Base-by-base conservation (phyloP, 768 basidiomycete genomes). In the Pulveroboletus sp. region DNA sequence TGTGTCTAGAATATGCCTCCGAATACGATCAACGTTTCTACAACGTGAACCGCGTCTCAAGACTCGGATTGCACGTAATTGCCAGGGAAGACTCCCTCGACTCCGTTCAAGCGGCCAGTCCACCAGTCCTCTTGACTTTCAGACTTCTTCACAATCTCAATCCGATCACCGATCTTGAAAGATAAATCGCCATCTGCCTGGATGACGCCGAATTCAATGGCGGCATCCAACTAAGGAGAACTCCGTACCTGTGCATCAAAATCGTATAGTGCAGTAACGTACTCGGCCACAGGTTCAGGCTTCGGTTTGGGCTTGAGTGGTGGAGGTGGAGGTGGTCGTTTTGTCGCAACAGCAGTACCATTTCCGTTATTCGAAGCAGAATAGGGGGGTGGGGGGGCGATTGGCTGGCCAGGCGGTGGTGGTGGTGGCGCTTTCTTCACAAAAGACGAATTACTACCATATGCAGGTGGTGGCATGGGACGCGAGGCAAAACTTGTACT, bases 81-180 rank as follows among this genome's bases (percentile, higher is more conserved):
- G 80, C 89, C 90, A 47, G 94, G 95, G 71, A 97, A 97, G 14
- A 94, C 87, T 8, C 94, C 94, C 64, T 90, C 81, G 52, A 67
- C 65, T 7, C 93, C 93, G 55, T 90, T 83, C 57, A 95, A 45
- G 60, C 80, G 78, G 7, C 95, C 94, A 23, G 94, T 97, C 95
- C 95, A 98, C 94, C 94, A 97, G 63, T 98, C 94, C 64, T 98
- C 91, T 23, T 84, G 64, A 60, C 83, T 94, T 7, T 78, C 80
- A 16, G 86, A 84, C 68, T 80, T 81, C 68, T 94, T 85, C 31
- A 97, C 77, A 45, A 98, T 74, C 70, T 95, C 92, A 66, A 98
- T 97, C 56, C 79, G 75, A 68, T 97, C 94, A 14, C 95, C 95
- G 14, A 82, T 80, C 53, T 75, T 82, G 73, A 98, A 98, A 1